Evolutionary conservation across 306 rosid species (phyloP), one percentile per base, ranked within the genome.

Genomic region (Hippophae gyantsensis): DNA sequence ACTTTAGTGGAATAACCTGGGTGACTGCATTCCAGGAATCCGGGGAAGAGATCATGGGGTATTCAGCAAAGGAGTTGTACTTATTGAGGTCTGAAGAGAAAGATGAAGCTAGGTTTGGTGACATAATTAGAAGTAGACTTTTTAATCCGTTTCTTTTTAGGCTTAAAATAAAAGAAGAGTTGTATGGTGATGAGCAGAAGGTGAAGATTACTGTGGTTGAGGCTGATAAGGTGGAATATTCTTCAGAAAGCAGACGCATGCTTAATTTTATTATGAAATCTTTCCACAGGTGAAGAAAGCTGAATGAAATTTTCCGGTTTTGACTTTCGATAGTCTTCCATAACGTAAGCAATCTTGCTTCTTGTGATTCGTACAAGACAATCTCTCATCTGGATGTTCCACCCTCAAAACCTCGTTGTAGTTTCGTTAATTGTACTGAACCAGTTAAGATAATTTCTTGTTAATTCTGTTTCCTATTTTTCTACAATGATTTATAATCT

Each of bases 11-110:
- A 68, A 67, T 93, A 74, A 80, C 95, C 55, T 88, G 99, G 99
- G 97, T 79, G 62, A 93, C 95, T 7, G 97, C 99, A 56, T 93
- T 93, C 62, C 97, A 93, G 76, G 99, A 93, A 73, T 59, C 83
- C 7, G 99, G 97, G 49, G 97, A 84, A 74, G 99, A 93, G 75
- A 88, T 93, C 64, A 63, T 93, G 72, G 90, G 86, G 58, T 78
- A 66, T 66, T 57, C 95, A 5, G 97, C 99, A 6, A 86, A 80
- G 72, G 95, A 88, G 54, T 65, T 93, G 74, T 84, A 84, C 83
- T 32, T 66, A 46, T 79, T 88, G 82, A 93, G 84, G 79, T 59
- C 83, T 72, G 88, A 86, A 69, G 81, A 77, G 61, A 82, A 80
- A 81, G 88, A 88, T 41, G 95, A 77, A 47, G 74, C 67, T 23